Base-by-base conservation (phyloP, 2,329 filamentous ascomycete species). In the Colletotrichum simmondsii region DNA sequence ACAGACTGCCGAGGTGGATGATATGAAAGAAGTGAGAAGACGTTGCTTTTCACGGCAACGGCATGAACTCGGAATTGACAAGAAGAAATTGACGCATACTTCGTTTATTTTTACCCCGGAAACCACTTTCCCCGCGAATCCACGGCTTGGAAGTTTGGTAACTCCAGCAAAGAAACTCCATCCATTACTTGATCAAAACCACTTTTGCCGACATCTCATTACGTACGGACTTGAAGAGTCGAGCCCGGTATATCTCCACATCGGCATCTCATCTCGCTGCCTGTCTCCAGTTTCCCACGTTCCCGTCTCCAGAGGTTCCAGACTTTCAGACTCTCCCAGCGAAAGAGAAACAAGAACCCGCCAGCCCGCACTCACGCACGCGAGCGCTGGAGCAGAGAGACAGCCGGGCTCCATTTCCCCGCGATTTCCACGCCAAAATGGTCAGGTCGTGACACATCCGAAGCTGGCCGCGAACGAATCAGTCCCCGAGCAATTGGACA, bases 141-240 rank as follows among this genome's bases (percentile, higher is more conserved):
- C 70, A 72, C 70, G 70, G 49, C 32, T 65, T n/a, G 7, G 37
- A 16, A 42, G 37, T 42, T 42, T 42, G 37, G 14, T 16, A 19
- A 4, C n/a, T 28, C 12, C 24, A 28, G 11, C 53, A 46, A 57
- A 53, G 49, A 26, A 42, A 62, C 70, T 57, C 66, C 70, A 72
- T 72, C 66, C 35, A 61, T 70, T 72, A 70, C 66, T 72, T 70
- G 66, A 72, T 58, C 57, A n/a, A 72, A 72, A 70, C 59, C 19
- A 42, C n/a, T 42, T 60, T 14, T 49, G 37, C 32, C 14, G 14
- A 2, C 65, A 69, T 46, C 54, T 64, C 32, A 72, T 72, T 72
- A 70, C 70, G 70, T 72, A 70, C 70, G 54, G 65, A 6, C 58
- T 26, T 63, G 16, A 11, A 19, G 16, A 42, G 14, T 52, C 56